These are phyloP conservation scores for Isoetes taiwanensis DNA, from an alignment of 75 land plant genomes.

Conservation along the genomic window DNA sequence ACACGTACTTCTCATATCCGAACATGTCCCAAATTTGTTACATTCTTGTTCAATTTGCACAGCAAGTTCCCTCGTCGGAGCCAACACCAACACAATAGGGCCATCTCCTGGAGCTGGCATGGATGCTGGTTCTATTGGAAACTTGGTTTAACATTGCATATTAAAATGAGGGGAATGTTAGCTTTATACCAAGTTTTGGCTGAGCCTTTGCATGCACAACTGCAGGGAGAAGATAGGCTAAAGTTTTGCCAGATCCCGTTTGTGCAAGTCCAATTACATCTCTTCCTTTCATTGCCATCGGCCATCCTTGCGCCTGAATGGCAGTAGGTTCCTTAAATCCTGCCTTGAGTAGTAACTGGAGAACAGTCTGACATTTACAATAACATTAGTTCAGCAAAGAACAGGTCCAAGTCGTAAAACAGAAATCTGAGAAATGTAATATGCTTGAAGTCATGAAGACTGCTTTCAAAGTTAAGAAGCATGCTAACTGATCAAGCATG, in stretches of 20 bases:
- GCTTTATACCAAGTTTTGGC: constrained; percentile 67
- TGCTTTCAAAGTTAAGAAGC: no score
- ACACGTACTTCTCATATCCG: constrained; percentile 56
- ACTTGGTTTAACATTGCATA: neutral
- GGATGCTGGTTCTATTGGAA: neutral
- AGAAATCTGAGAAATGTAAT: no score
- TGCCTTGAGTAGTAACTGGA: constrained; percentile 76
- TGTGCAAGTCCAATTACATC: constrained; percentile 96
- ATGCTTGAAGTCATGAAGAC: no score
- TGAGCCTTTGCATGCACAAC: constrained; percentile 98
- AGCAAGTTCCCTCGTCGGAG: constrained; percentile 96
- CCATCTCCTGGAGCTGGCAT: constrained; percentile 62
- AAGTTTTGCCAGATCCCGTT: constrained; percentile 95
- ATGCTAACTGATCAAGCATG: no score
- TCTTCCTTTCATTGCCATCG: constrained; percentile 95
- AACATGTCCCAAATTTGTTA: constrained; percentile 62
- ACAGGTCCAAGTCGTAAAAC: neutral
- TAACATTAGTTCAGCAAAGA: neutral
- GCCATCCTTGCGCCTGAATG: constrained; percentile 98
- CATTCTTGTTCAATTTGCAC: constrained; percentile 88
- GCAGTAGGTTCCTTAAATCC: constrained; percentile 98
- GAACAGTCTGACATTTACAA: constrained; percentile 14
- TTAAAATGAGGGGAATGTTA: no score
- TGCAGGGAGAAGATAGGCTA: constrained; percentile 86
- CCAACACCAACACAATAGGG: constrained; percentile 90